Evolutionary conservation across 495 filamentous ascomycete genomes (phyloP).

Genomic region (Neohortaea acidophila): DNA sequence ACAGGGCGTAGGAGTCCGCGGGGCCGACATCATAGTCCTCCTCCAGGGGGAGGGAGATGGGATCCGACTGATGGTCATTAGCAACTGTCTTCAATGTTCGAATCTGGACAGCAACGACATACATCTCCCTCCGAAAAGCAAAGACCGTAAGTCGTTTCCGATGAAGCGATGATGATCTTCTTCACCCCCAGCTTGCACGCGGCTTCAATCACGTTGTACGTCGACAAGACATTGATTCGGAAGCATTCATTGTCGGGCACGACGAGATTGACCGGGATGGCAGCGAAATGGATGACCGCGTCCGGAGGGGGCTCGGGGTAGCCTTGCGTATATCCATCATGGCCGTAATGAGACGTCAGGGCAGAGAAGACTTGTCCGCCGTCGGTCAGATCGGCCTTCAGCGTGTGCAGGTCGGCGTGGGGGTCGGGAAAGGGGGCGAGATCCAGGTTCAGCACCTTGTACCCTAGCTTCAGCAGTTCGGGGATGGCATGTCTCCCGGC

Average conservation of each 20-base stretch:
- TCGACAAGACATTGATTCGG: constrained; percentile 35
- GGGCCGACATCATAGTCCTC: constrained; percentile 40
- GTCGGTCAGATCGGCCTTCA: constrained; percentile 43
- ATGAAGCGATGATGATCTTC: constrained; percentile 45
- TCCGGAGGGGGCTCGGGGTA: constrained; percentile 33
- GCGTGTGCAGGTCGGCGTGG: constrained; percentile 37
- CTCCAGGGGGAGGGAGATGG: constrained; percentile 40
- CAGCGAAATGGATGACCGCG: constrained; percentile 47
- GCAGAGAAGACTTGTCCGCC: constrained; percentile 45
- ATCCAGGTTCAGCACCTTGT: constrained; percentile 44
- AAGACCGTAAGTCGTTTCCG: constrained; percentile 44
- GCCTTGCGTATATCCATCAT: constrained; percentile 32
- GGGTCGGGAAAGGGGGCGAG: constrained; percentile 29
- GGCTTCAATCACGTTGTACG: constrained; percentile 48
- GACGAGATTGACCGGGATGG: constrained; percentile 44
- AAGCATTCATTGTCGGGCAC: constrained; percentile 47
- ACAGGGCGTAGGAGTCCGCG: constrained; percentile 44
- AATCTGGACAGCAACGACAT: too few species aligned
- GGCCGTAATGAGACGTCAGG: constrained; percentile 40
- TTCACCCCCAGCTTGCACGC: constrained; percentile 43
- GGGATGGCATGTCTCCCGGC: constrained; percentile 43
- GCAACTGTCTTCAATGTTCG: too few species aligned
- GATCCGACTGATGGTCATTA: too few species aligned
- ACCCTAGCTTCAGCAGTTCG: constrained; percentile 36
- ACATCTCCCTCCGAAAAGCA: constrained; percentile 42